Percentiles rank a stretch among this genome's conserved stretches.
These are phyloP conservation scores for Acacia confusa DNA, from an alignment of 306 rosid species.

Conservation along the genomic window DNA sequence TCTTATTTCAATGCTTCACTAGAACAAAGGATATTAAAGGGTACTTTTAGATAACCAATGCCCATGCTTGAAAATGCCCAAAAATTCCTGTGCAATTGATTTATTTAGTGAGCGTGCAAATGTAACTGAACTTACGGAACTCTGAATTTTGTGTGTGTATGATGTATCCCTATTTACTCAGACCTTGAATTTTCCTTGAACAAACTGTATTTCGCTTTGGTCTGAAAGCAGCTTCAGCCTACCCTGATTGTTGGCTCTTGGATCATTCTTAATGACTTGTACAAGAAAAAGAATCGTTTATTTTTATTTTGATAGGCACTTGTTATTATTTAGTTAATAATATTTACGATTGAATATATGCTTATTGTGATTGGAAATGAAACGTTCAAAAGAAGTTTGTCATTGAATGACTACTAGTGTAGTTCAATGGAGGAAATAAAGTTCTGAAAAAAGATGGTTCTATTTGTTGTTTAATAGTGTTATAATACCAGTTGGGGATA, in stretches of 20 bases:
- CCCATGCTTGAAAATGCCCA: not conserved
- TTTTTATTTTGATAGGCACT: too few relatives aligned
- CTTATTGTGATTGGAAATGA: too few relatives aligned
- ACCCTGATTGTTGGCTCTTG: not conserved
- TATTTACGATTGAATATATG: too few relatives aligned
- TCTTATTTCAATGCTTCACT: not conserved
- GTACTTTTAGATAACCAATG: not conserved
- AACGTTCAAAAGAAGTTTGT: too few relatives aligned
- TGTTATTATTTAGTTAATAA: too few relatives aligned
- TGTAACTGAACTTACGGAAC: not conserved
- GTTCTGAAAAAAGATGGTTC: too few relatives aligned
- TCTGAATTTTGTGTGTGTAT: not conserved
- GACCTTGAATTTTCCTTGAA: not conserved
- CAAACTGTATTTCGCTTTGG: not conserved
- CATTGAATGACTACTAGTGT: too few relatives aligned
- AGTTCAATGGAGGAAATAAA: too few relatives aligned
- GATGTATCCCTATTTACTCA: not conserved
- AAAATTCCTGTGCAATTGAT: constrained; percentile 15
- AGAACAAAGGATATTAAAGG: not conserved
- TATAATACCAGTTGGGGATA: too few relatives aligned
- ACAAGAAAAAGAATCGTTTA: not conserved
- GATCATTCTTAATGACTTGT: not conserved
- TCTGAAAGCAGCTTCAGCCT: not conserved
- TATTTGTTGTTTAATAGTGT: too few relatives aligned
- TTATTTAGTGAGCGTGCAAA: not conserved